Conservation (phyloP, 2,329 filamentous ascomycete species). For the Fusarium goolgardi region DNA sequence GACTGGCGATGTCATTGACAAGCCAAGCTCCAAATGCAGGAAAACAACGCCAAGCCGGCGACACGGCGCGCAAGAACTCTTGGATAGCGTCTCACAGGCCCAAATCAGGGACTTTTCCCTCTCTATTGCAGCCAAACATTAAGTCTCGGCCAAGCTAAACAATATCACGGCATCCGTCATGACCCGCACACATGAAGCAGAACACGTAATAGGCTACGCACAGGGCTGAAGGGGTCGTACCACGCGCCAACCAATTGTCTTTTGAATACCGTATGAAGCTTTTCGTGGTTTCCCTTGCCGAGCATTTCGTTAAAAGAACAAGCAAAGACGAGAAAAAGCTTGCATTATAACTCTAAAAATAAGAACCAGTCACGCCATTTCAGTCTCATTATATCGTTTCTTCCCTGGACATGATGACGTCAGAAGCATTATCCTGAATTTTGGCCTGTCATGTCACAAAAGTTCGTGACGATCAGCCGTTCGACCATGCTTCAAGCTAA, state of each 20-base stretch:
- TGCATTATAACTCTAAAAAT: constrained; percentile 27
- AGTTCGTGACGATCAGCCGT: constrained; percentile 7
- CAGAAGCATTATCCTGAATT: constrained; percentile 15
- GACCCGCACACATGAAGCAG: constrained; percentile 33
- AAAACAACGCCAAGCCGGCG: constrained; percentile 37
- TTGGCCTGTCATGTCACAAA: neutral
- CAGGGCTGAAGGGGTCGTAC: constrained; percentile 29
- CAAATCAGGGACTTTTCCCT: constrained; percentile 1
- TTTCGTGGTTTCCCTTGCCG: neutral
- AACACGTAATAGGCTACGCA: constrained; percentile 36
- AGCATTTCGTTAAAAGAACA: neutral
- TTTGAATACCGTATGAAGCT: neutral
- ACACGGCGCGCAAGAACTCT: constrained; percentile 31
- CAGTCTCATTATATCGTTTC: constrained; percentile 3
- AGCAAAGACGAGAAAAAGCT: constrained; percentile 23
- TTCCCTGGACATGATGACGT: constrained; percentile 27
- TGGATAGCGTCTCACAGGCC: constrained; percentile 7
- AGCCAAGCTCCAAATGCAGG: constrained; percentile 16
- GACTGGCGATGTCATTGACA: constrained; percentile 31
- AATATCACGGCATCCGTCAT: constrained; percentile 36
- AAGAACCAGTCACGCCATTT: constrained; percentile 13
- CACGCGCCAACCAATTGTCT: constrained; percentile 20
- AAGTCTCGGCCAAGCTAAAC: constrained; percentile 8
- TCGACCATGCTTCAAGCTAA: constrained; percentile 15
- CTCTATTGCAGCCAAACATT: constrained; percentile 1